Evolutionary conservation across 225 moss, liverwort and hornwort genomes (phyloP).

Genomic region (Bryum argenteum): DNA sequence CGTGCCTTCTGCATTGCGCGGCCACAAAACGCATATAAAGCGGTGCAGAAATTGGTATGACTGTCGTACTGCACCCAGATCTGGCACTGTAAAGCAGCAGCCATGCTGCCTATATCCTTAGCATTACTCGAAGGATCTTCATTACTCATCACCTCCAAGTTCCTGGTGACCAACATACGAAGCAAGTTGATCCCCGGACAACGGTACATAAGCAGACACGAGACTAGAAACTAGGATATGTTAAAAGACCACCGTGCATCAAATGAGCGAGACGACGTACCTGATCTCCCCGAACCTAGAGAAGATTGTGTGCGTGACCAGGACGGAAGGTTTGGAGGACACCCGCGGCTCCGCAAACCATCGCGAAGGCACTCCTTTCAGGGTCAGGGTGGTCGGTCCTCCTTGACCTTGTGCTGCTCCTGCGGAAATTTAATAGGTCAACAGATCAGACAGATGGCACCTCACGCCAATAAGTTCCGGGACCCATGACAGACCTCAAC

Average conservation of each 20-base stretch:
- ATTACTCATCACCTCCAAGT: slow-evolving; percentile 63
- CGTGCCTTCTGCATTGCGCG: slow-evolving; percentile 61
- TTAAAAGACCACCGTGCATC: slow-evolving; percentile 6
- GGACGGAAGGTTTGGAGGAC: slow-evolving; percentile 66
- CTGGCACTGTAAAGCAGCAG: slow-evolving; percentile 59
- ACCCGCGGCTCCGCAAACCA: slow-evolving; percentile 69
- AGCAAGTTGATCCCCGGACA: slow-evolving; percentile 24
- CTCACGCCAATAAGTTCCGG: background rate
- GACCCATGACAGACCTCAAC: slow-evolving; percentile 18
- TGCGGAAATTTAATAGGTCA: slow-evolving; percentile 15
- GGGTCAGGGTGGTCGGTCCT: slow-evolving; percentile 52
- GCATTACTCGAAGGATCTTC: slow-evolving; percentile 46
- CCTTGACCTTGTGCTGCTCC: slow-evolving; percentile 38
- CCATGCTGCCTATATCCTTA: slow-evolving; percentile 44
- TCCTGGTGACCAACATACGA: slow-evolving; percentile 40
- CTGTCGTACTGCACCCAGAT: slow-evolving; percentile 64
- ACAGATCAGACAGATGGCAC: background rate
- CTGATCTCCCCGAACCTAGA: slow-evolving; percentile 63
- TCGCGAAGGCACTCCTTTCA: slow-evolving; percentile 63
- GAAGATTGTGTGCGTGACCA: slow-evolving; percentile 71
- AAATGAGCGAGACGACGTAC: slow-evolving; percentile 25
- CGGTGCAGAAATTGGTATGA: slow-evolving; percentile 58
- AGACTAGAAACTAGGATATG: slow-evolving; percentile 14
- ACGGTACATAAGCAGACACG: slow-evolving; percentile 9
- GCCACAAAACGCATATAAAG: slow-evolving; percentile 57